Percentiles rank a stretch among this genome's conserved stretches.
Conservation (phyloP, 2,329 filamentous ascomycete species). For the Epichloe scottii region DNA sequence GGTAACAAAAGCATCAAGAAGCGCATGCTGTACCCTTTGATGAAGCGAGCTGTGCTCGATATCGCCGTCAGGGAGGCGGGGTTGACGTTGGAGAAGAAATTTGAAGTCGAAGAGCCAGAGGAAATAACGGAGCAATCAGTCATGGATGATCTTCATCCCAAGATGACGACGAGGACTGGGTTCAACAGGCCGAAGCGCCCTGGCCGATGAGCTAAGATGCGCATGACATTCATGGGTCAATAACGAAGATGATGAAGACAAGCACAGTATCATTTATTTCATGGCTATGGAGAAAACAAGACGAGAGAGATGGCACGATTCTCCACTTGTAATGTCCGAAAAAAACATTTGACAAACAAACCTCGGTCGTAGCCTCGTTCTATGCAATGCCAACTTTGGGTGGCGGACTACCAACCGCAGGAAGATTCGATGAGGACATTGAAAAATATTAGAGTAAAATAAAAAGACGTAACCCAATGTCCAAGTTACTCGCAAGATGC, state of each 20-base stretch:
- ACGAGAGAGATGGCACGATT: not conserved
- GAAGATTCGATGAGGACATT: too few species aligned
- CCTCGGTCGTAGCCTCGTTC: not conserved
- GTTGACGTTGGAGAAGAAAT: constrained; percentile 55
- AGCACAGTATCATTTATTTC: not conserved
- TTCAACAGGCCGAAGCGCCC: constrained; percentile 74
- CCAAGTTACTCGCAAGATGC: not conserved
- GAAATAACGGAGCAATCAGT: constrained; percentile 60
- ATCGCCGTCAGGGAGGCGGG: constrained; percentile 54
- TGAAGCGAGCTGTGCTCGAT: constrained; percentile 54
- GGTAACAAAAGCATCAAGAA: constrained; percentile 62
- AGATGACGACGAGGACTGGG: constrained; percentile 49
- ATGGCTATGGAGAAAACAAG: not conserved
- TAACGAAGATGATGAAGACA: not conserved
- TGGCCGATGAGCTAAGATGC: constrained; percentile 38
- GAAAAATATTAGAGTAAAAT: not conserved
- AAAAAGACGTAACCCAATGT: not conserved
- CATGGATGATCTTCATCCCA: constrained; percentile 54
- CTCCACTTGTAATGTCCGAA: not conserved
- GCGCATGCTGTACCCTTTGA: constrained; percentile 71
- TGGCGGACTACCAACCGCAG: not conserved
- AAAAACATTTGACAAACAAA: not conserved
- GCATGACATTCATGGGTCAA: not conserved
- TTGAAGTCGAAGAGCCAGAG: constrained; percentile 52
- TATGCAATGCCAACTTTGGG: not conserved